phyloP scores from a whole-genome alignment of 2,329 filamentous ascomycete genomes.

The Colletotrichum liriopes region DNA sequence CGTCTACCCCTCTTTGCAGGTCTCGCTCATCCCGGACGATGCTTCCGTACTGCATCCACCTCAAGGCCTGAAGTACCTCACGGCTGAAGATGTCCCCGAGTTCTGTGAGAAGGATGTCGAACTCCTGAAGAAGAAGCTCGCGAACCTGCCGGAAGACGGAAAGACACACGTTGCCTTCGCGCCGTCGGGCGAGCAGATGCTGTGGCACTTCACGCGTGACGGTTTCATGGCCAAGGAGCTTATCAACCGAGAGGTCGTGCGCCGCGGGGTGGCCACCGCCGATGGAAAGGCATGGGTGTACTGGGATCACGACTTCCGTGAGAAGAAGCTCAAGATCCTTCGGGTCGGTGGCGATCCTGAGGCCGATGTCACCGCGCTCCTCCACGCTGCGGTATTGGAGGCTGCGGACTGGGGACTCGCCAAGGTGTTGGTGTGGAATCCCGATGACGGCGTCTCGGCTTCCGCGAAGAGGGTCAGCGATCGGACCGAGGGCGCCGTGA shows the following conservation, averaged over 20 bases:
- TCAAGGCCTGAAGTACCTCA: constrained; percentile 46
- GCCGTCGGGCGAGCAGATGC: constrained; percentile 49
- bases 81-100: constrained; percentile 44
- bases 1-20: constrained; percentile 50
- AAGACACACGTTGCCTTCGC: constrained; percentile 53
- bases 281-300: constrained; percentile 50
- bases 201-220: constrained; percentile 54
- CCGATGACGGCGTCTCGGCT: constrained; percentile 48
- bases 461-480: constrained; percentile 51
- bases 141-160: constrained; percentile 41
- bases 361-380: constrained; percentile 48
- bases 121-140: constrained; percentile 45
- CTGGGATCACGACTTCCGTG: constrained; percentile 56
- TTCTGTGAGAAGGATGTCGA: constrained; percentile 49
- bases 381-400: constrained; percentile 54
- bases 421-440: constrained; percentile 56
- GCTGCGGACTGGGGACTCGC: constrained; percentile 50
- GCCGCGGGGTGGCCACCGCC: constrained; percentile 47
- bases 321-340: constrained; percentile 50
- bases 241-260: constrained; percentile 38
- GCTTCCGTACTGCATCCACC: constrained; percentile 41
- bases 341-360: constrained; percentile 48
- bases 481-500: constrained; percentile 56
- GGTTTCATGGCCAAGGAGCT: constrained; percentile 48
- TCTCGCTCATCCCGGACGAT: constrained; percentile 51